Conservation (phyloP, 2,329 filamentous ascomycete species). For the Xylariaceae sp. region DNA sequence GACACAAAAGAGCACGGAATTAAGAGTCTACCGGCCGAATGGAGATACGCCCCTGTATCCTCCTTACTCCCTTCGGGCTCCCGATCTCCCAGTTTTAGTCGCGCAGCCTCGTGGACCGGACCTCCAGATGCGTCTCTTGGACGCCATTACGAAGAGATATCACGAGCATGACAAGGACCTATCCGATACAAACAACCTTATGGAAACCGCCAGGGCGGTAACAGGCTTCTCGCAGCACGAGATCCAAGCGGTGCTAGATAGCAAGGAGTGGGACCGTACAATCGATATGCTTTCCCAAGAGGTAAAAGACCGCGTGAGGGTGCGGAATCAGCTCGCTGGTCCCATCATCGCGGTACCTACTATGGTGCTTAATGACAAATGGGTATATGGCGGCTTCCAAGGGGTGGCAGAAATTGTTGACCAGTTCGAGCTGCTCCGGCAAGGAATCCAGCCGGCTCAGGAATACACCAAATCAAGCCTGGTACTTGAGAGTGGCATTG, state of each 20-base stretch:
- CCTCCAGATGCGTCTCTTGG: slow-evolving; percentile 40
- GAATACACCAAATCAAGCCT: slow-evolving; percentile 20
- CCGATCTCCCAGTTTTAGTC: slow-evolving; percentile 9
- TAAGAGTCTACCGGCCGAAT: slow-evolving; percentile 8
- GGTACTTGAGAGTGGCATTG: slow-evolving; percentile 17
- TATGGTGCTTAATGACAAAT: slow-evolving; percentile 65
- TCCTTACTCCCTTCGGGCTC: slow-evolving; percentile 15
- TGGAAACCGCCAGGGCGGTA: slow-evolving; percentile 15
- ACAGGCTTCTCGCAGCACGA: slow-evolving; percentile 17
- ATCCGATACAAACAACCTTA: slow-evolving; percentile 27
- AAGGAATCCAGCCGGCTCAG: slow-evolving; percentile 12
- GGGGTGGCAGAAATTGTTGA: slow-evolving; percentile 60
- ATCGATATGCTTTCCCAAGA: slow-evolving; percentile 27
- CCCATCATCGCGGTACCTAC: slow-evolving; percentile 65
- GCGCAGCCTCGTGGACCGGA: slow-evolving; percentile 25
- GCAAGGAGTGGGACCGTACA: slow-evolving; percentile 36
- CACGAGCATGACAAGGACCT: slow-evolving; percentile 43
- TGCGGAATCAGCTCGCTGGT: slow-evolving; percentile 29
- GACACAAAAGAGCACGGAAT: slow-evolving; percentile 24
- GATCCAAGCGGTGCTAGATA: slow-evolving; percentile 19
- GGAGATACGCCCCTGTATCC: slow-evolving; percentile 13
- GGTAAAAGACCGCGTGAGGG: slow-evolving; percentile 21
- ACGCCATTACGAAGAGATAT: slow-evolving; percentile 40
- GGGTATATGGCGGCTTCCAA: slow-evolving; percentile 68
- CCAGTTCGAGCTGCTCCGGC: slow-evolving; percentile 57